A percentile compares a stretch with the other conserved stretches of the same genome.
Evolutionary conservation across 169 alveolate species (phyloP).

Genomic region (Plasmodium relictum): DNA sequence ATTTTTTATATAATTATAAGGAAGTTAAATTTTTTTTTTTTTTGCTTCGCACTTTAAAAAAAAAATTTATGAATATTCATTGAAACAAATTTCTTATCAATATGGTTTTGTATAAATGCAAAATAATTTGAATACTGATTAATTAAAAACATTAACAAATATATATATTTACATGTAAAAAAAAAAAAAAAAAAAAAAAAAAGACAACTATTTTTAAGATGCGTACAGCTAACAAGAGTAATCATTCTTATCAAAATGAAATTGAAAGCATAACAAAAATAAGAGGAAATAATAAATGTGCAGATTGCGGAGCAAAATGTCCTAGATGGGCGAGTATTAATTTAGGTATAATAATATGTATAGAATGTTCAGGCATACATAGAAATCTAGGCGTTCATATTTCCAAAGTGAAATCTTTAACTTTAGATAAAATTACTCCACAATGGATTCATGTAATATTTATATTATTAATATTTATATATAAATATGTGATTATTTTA

Average conservation of each 20-base stretch:
- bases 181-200: too few relatives aligned
- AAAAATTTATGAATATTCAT: too few relatives aligned
- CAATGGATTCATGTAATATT: conserved; percentile 84
- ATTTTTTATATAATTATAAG: too few relatives aligned
- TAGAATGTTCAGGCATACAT: conserved; percentile 97
- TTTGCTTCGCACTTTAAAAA: too few relatives aligned
- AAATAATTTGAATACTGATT: too few relatives aligned
- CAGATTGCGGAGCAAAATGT: conserved; percentile 95
- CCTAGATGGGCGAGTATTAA: conserved; percentile 98
- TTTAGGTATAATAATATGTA: conserved; percentile 95
- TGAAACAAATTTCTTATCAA: too few relatives aligned
- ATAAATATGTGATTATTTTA: background rate
- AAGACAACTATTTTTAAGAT: background rate
- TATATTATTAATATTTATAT: background rate
- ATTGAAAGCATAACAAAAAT: conserved; percentile 82
- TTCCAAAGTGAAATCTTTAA: conserved; percentile 94
- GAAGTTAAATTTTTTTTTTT: too few relatives aligned
- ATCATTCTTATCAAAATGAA: conserved; percentile 47
- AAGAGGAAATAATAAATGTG: conserved; percentile 94
- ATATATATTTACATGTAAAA: too few relatives aligned
- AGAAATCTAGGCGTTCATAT: conserved; percentile 96
- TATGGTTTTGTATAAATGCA: too few relatives aligned
- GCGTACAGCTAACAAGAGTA: conserved; percentile 32
- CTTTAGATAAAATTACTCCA: conserved; percentile 93
- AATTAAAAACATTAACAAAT: too few relatives aligned